phyloP scores from a whole-genome alignment of 2,329 filamentous ascomycete genomes.

The Cladosporium sphaerospermum region DNA sequence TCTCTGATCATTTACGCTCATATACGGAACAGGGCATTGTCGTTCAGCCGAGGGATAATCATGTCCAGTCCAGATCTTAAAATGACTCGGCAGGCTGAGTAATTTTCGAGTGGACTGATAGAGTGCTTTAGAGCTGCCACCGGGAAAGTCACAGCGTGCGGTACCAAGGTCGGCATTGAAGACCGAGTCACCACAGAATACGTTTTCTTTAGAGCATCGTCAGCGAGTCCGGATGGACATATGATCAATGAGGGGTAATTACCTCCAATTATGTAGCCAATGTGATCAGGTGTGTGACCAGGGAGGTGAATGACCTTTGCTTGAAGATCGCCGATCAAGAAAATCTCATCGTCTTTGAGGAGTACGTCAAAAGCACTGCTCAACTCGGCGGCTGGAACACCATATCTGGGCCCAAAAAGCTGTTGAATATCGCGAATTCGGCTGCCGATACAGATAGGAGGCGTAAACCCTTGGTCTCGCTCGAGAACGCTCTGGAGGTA shows the following conservation, averaged over 20 bases:
- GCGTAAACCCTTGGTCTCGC: conserved; percentile 30
- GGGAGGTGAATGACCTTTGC: conserved; percentile 50
- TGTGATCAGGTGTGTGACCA: conserved; percentile 56
- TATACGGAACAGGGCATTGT: conserved; percentile 17
- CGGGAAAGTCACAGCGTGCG: conserved; percentile 32
- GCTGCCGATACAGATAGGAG: conserved; percentile 49
- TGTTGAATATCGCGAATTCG: conserved; percentile 48
- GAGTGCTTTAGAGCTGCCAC: conserved; percentile 25
- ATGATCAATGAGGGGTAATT: neutral
- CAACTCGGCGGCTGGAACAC: conserved; percentile 40
- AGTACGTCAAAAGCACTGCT: conserved; percentile 46
- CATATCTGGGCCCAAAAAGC: conserved; percentile 46
- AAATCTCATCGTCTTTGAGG: conserved; percentile 49
- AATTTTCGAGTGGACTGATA: conserved; percentile 27
- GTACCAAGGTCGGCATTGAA: conserved; percentile 31
- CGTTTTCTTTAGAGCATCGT: conserved; percentile 20
- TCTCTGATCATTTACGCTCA: conserved; percentile 32
- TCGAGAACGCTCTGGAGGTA: conserved; percentile 49
- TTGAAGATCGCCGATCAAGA: conserved; percentile 44
- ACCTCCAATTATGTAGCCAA: conserved; percentile 52
- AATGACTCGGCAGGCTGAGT: conserved; percentile 24
- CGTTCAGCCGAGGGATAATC: conserved; percentile 24
- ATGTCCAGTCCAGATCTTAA: conserved; percentile 32
- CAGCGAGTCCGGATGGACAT: neutral
- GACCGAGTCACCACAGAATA: conserved; percentile 33